Base-by-base conservation (phyloP, 306 rosid genomes). In the Sphenostylis stenocarpa region DNA sequence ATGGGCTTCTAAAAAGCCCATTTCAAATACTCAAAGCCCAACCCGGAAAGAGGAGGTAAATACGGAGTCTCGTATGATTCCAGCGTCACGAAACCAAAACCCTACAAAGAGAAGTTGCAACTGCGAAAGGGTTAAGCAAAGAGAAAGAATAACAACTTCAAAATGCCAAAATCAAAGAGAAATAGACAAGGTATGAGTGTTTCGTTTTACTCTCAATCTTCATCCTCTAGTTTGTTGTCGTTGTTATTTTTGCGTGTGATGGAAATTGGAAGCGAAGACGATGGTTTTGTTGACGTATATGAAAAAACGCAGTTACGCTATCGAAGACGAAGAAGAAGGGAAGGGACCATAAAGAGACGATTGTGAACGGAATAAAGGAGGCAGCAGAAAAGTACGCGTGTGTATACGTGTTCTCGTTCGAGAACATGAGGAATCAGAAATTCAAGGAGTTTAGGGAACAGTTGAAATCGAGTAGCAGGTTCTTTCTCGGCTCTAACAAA, bases 281-380 rank as follows among this genome's bases (percentile, higher is more conserved):
- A 52, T 48, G 70, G 2, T 44, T 63, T 44, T 77, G 7, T 38
- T 38, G 29, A n/a, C 24, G 31, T 57, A 11, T 26, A 14, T 15
- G 51, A 4, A 52, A 53, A 36, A 43, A 79, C 4, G 84, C 87
- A 96, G 99, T 96, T 78, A 96, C 99, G 5, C 82, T 96, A 3
- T 96, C 99, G 15, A 96, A 96, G 84, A 92, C 99, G 7, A 92
- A 90, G 87, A 96, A 87, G 82, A 96, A 91, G 67, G 99, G 99
- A 29, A 88, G 91, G 78, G 94, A 74, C 39, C 97, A 89, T 26
- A 96, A 96, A 74, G 97, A 91, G 84, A 83, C 80, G 4, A 80
- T 96, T 19, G 88, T 96, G 39, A 84, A 76, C 58, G 47, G 86
- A 0, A 91, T 96, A 21, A 87, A 86, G 63, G 87, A 91, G 12